Evolutionary conservation across 2,329 filamentous ascomycete species (phyloP), one percentile per base, ranked within the genome.

Genomic region (Chalara sp.): DNA sequence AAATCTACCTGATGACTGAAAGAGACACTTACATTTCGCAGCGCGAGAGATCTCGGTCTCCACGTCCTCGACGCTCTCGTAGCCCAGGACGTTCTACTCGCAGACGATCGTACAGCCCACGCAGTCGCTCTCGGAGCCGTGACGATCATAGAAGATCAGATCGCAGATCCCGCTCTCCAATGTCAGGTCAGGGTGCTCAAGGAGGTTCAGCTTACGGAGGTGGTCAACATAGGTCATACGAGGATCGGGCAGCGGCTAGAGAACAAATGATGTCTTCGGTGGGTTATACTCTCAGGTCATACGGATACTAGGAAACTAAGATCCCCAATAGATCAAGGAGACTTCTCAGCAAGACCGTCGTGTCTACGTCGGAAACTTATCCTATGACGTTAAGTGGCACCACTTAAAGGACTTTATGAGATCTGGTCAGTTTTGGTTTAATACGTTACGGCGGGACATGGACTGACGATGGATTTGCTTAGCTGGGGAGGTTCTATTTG

Each of bases 371-470:
- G 93, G 93, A 72, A 99, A 99, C 70, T 80, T 99, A 63, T 93
- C 91, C 46, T 99, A 99, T 77, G 93, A 99, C 78, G 93, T 99
- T 70, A 99, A 99, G 78, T 99, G 93, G 93, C 92, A 97, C 77
- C 93, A 97, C 67, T 83, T 99, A 57, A 99, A 99, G 78, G 93
- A 99, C 76, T 97, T 97, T 70, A 99, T 99, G 93, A 87, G 93
- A 81, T 89, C 96, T 83, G 92, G 93, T 97, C 78, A 77, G 86
- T 72, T 46, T 50, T 52, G 28, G 41, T 37, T 52, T 50, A 32
- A 47, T 49, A 42, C 53, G 51, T 50, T 55, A 56, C 52, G 53
- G 57, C 53, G 55, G 60, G 63, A 55, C 57, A 64, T 72, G 75
- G 66, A 76, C 70, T 61, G 63, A 58, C 56, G 43, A 44, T 50